Evolutionary conservation across 2,329 filamentous ascomycete species (phyloP), one percentile per base, ranked within the genome.

Genomic region (Alternaria gansuensis): DNA sequence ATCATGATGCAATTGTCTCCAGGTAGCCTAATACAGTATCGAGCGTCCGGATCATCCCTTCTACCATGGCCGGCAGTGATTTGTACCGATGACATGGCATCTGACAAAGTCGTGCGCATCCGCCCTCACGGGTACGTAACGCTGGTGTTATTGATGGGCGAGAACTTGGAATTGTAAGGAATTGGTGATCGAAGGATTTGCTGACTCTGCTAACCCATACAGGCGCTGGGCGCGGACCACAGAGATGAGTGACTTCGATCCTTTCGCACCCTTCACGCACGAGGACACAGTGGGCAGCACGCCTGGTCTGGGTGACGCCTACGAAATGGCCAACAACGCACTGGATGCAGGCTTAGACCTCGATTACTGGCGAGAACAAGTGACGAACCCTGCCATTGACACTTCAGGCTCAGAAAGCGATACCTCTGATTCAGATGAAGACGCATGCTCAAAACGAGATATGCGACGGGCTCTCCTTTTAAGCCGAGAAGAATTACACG

Each of bases 221-320:
- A 75, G 72, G 17, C 60, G 59, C 6, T 75, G 71, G 67, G 69
- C 65, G 6, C 24, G 28, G 4, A 37, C 60, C 8, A 41, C 40
- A 3, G 64, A 71, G 2, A 48, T 70, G 23, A 28, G 51, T 17
- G 51, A 59, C 2, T 72, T 51, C n/a, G 58, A 69, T 41, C 66
- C 59, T 5, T 60, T 39, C 14, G 11, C 39, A 5, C 43, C 51
- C n/a, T 44, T 45, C 21, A 46, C 44, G 14, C 17, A 54, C 4
- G 31, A 54, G 2, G 55, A 53, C 2, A 48, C 9, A 1, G 46
- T 58, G 10, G 36, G 0, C 10, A 44, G 24, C 9, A 59, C 45
- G 2, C 51, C 59, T 7, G 64, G 58, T 2, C 54, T 72, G 3
- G 40, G 39, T n/a, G 48, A 60, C 13, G 69, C 68, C 1, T 63